Base-by-base conservation (phyloP, 75 land plant genomes). In the Pinus albicaulis region DNA sequence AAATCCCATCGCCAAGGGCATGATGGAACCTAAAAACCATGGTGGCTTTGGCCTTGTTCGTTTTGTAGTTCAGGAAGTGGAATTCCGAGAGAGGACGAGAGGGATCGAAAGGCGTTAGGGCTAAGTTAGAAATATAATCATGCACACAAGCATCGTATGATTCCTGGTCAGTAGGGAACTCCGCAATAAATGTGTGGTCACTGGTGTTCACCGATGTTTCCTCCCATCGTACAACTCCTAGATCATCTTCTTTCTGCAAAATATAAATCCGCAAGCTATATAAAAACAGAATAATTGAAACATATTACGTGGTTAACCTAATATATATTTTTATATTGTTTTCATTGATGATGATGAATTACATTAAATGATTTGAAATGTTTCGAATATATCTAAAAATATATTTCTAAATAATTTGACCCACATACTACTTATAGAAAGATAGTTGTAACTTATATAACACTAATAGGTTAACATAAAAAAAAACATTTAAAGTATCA, bases 51-150 rank as follows among this genome's bases (percentile, higher is more conserved):
- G n/a, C n/a, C n/a, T n/a, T n/a, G n/a, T 31, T 65, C 41, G 69
- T 65, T 16, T 65, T 65, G 41, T 36, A 34, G 17, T 65, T 65
- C 19, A 65, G 69, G 65, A 92, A 34, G 76, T 92, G 98, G 68
- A 88, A 63, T 25, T 92, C 93, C 91, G 93, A 94, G 0, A 92
- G 83, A 7, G 98, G 98, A 15, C 66, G 66, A 23, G 66, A 63
- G 17, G 0, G 36, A 11, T 26, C 31, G 15, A 63, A 31, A 5
- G 24, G 24, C 15, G 28, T 23, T 0, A 63, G 14, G 28, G 25
- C 31, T 34, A 63, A 12, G 13, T 63, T 26, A 63, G 34, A 63
- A 14, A 63, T 11, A 14, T 63, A 63, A 0, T 63, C 66, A 24
- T 28, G 15, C 66, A 63, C 66, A 63, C 14, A 28, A 24, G 25